phyloP scores from a whole-genome alignment of 495 filamentous ascomycete genomes.

The Chaetomium tenue region DNA sequence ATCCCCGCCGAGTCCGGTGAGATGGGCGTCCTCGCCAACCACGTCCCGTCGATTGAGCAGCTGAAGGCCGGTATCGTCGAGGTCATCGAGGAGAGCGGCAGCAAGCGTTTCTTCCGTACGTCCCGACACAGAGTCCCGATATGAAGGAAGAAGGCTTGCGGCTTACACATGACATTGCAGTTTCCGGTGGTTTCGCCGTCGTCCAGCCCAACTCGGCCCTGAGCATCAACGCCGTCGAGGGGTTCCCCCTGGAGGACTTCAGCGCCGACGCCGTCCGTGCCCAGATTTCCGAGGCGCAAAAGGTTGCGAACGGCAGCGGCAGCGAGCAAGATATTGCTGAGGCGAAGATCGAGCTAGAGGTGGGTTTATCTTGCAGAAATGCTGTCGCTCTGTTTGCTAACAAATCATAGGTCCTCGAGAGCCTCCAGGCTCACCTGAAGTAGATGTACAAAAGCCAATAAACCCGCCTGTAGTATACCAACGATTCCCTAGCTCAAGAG shows the following conservation, averaged over 20 bases:
- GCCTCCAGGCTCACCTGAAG: slow-evolving; percentile 72
- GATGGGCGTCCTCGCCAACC: slow-evolving; percentile 98
- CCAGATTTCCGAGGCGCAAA: slow-evolving; percentile 90
- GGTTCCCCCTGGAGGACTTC: slow-evolving; percentile 91
- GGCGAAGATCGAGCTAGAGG: slow-evolving; percentile 98
- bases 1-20: slow-evolving; percentile 96
- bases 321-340: slow-evolving; percentile 98
- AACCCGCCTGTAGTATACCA: slow-evolving; percentile 36
- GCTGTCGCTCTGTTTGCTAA: slow-evolving; percentile 13
- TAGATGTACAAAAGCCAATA: slow-evolving; percentile 45
- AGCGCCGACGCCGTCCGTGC: slow-evolving; percentile 76
- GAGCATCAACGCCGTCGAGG: slow-evolving; percentile 98
- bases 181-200: slow-evolving; percentile 94
- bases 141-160: slow-evolving; percentile 6
- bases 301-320: slow-evolving; percentile 84
- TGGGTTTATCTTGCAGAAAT: slow-evolving; percentile 39
- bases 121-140: slow-evolving; percentile 21
- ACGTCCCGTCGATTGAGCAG: slow-evolving; percentile 99
- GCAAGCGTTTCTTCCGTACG: slow-evolving; percentile 97
- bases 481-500: slow-evolving; percentile 37
- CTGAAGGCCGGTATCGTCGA: slow-evolving; percentile 94
- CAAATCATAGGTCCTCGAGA: slow-evolving; percentile 44
- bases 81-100: slow-evolving; percentile 86
- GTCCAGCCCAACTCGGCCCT: slow-evolving; percentile 92
- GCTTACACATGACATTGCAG: slow-evolving; percentile 45